A percentile compares a stretch with the other conserved stretches of the same genome.
Evolutionary conservation across 2,329 filamentous ascomycete genomes (phyloP).

Genomic region (Diaporthe capsici): DNA sequence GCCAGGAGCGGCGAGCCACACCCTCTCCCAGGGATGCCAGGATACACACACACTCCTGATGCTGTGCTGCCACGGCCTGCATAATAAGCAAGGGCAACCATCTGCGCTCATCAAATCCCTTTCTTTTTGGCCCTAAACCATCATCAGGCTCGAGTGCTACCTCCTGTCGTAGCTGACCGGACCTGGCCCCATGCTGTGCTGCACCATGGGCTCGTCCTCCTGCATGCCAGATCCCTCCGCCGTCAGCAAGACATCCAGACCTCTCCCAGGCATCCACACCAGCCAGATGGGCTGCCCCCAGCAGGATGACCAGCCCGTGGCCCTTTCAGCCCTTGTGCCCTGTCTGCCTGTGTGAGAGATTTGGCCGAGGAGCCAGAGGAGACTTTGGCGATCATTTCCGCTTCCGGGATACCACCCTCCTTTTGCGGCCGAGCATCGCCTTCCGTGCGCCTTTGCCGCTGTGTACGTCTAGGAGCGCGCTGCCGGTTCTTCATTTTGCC

Average conservation of each 20-base stretch:
- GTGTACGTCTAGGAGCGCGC: not conserved
- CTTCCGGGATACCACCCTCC: slow-evolving; percentile 31
- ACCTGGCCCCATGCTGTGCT: slow-evolving; percentile 9
- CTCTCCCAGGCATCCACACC: not conserved
- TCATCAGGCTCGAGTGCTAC: slow-evolving; percentile 29
- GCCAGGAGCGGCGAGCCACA: slow-evolving; percentile 27
- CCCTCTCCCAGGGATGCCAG: not conserved
- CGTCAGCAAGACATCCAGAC: slow-evolving; percentile 16
- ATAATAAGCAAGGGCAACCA: slow-evolving; percentile 35
- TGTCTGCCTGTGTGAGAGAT: slow-evolving; percentile 2
- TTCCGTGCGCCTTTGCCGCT: slow-evolving; percentile 21
- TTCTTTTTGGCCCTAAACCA: slow-evolving; percentile 29
- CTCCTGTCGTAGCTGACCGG: slow-evolving; percentile 26
- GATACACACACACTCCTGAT: slow-evolving; percentile 3
- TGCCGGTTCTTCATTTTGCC: not conserved
- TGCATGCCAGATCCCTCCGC: slow-evolving; percentile 33
- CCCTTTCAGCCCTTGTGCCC: slow-evolving; percentile 2
- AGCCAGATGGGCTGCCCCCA: not conserved
- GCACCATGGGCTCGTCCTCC: slow-evolving; percentile 21
- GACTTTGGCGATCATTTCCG: slow-evolving; percentile 26
- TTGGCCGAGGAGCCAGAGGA: slow-evolving; percentile 24
- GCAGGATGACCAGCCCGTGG: not conserved
- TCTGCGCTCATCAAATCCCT: slow-evolving; percentile 31
- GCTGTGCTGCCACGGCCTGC: slow-evolving; percentile 24
- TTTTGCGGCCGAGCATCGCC: slow-evolving; percentile 33